phyloP scores from a whole-genome alignment of 2,329 filamentous ascomycete genomes.

The Cercospora sojina region DNA sequence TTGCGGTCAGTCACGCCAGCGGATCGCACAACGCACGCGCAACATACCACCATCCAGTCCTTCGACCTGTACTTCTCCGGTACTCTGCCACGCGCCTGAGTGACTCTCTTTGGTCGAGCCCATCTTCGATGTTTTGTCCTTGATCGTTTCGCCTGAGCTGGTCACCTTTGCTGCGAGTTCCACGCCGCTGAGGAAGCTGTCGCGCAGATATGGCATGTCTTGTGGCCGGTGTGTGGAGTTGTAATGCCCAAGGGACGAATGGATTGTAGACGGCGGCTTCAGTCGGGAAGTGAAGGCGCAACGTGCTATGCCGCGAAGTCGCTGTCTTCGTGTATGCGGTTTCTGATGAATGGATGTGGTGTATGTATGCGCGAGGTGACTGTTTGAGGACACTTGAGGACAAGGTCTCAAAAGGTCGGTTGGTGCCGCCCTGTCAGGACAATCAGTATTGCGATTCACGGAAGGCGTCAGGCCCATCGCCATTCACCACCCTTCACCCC shows the following conservation, averaged over 20 bases:
- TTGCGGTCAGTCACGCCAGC: constrained; percentile 5
- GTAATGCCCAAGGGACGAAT: neutral
- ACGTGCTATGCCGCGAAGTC: neutral
- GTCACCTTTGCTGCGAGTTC: neutral
- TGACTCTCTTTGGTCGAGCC: neutral
- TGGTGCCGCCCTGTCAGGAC: neutral
- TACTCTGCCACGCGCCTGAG: neutral
- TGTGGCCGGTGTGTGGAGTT: neutral
- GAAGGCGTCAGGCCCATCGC: neutral
- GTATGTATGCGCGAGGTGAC: neutral
- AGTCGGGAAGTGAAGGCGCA: neutral
- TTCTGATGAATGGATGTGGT: neutral
- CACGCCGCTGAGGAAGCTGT: constrained; percentile 1
- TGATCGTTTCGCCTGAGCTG: neutral
- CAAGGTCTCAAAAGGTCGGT: constrained; percentile 6
- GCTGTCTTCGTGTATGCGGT: neutral
- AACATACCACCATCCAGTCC: constrained; percentile 3
- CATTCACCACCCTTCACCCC: neutral
- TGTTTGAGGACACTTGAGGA: neutral
- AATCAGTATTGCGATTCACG: neutral
- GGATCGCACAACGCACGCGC: neutral
- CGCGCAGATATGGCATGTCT: constrained; percentile 18
- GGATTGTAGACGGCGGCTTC: neutral
- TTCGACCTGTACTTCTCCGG: neutral
- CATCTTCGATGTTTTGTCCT: neutral